Base-by-base conservation (phyloP, 2,329 filamentous ascomycete species). In the Ceratocystis destructans region DNA sequence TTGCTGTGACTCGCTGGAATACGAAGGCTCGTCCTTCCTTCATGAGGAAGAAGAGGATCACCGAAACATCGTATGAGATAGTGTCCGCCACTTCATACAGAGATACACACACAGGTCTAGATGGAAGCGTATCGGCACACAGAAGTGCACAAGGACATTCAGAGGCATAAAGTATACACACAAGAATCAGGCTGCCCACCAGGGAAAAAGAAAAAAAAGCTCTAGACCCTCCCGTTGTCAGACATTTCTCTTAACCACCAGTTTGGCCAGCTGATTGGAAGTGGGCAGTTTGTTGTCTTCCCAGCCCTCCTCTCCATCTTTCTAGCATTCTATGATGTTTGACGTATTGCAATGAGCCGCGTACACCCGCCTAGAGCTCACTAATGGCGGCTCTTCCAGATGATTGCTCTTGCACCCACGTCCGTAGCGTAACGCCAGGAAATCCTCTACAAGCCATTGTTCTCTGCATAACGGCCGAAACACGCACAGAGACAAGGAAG, bases 381-480 rank as follows among this genome's bases (percentile, higher is more conserved):
- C 4, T 41, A 15, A 41, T 41, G 10, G 28, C 28, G 28, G 4
- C 55, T 8, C 28, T 31, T 31, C 33, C 33, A n/a, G 17, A 10
- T 7, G 55, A n/a, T 59, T 59, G 8, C 17, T 59, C 55, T 50
- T 8, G 46, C n/a, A n/a, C 22, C 8, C 37, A 41, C 37, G 37
- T 10, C 37, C 37, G 37, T 41, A 41, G 37, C 10, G 55, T 59
- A 33, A 31, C 17, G 28, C 28, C 28, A 59, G 37, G 37, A 41
- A 59, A 59, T 59, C 28, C 55, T 31, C 33, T 59, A 31, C 12
- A 33, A n/a, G 25, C 55, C 55, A 59, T 59, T 59, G 55, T 59
- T 59, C 55, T 59, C 55, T 59, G 55, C 55, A 59, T 59, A 31
- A 37, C 55, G 55, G 55, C 31, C 55, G 31, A 59, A 59, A 59